A percentile compares a stretch with the other conserved stretches of the same genome.
Conservation (phyloP, 441 rosid species). For the Metrosideros polymorpha region DNA sequence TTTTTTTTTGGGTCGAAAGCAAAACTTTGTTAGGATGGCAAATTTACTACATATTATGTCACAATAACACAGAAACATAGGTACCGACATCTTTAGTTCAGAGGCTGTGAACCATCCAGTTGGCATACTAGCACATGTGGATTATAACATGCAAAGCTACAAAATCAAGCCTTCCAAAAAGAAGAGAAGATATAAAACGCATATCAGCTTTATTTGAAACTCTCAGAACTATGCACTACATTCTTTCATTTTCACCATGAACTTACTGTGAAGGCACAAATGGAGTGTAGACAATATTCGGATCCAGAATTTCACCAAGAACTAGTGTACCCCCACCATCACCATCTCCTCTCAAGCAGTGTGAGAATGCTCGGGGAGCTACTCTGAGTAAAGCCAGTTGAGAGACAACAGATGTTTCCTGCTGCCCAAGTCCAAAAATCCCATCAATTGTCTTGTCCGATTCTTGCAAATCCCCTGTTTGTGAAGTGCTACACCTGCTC, state of each 20-base stretch:
- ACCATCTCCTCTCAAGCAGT: slow-evolving; percentile 2
- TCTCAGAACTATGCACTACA: not conserved
- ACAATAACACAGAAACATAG: not conserved
- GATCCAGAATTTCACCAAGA: not conserved
- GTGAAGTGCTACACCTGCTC: not conserved
- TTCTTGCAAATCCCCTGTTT: not conserved
- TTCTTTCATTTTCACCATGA: not conserved
- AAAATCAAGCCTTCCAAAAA: not conserved
- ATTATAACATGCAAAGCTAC: not conserved
- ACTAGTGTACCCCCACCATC: not conserved
- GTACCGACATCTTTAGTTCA: not conserved
- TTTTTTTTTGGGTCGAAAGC: too few species aligned
- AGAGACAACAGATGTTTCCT: not conserved
- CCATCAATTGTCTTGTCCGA: not conserved
- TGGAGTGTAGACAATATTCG: not conserved
- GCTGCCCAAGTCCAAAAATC: not conserved
- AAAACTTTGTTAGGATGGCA: not conserved
- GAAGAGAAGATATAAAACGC: not conserved
- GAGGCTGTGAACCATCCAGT: not conserved
- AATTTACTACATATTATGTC: not conserved
- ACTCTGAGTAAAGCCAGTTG: not conserved
- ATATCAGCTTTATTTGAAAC: not conserved
- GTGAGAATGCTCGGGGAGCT: not conserved
- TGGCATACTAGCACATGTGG: not conserved
- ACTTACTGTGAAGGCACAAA: slow-evolving; percentile 2